phyloP scores from a whole-genome alignment of 1,139 yeast genomes.

The Pichia sp. region DNA sequence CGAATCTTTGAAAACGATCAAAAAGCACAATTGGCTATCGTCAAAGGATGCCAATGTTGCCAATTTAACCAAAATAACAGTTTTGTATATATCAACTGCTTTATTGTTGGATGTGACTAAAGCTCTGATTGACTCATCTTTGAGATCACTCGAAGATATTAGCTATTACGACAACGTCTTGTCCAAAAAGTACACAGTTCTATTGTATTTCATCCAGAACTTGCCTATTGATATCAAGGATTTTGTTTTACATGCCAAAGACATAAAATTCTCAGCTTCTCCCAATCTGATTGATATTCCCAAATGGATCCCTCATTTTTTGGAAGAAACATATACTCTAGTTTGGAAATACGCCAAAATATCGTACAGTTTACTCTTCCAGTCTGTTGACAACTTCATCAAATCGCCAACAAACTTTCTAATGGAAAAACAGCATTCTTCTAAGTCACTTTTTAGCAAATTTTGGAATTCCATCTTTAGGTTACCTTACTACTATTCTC shows the following conservation, averaged over 20 bases:
- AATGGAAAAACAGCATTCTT: constrained; percentile 13
- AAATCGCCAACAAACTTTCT: constrained; percentile 20
- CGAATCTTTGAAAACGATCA: background rate
- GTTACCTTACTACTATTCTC: constrained; percentile 28
- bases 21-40: constrained; percentile 1
- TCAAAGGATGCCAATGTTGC: background rate
- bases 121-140: constrained; percentile 5
- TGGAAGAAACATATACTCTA: background rate
- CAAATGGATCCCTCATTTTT: constrained; percentile 18
- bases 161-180: constrained; percentile 25
- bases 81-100: constrained; percentile 2
- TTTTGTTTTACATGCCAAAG: constrained; percentile 4
- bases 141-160: constrained; percentile 26
- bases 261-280: background rate
- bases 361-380: constrained; percentile 5
- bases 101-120: constrained; percentile 1
- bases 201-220: constrained; percentile 28
- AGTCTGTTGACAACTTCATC: constrained; percentile 11
- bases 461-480: constrained; percentile 25
- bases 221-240: constrained; percentile 21
- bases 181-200: constrained; percentile 24
- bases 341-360: background rate
- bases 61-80: constrained; percentile 1
- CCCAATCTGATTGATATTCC: constrained; percentile 13
- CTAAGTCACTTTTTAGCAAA: constrained; percentile 11